A percentile compares a stretch with the other conserved stretches of the same genome.
These are phyloP conservation scores for Magnolia changhungtana DNA, from an alignment of 164 flowering plant species.

Conservation along the genomic window DNA sequence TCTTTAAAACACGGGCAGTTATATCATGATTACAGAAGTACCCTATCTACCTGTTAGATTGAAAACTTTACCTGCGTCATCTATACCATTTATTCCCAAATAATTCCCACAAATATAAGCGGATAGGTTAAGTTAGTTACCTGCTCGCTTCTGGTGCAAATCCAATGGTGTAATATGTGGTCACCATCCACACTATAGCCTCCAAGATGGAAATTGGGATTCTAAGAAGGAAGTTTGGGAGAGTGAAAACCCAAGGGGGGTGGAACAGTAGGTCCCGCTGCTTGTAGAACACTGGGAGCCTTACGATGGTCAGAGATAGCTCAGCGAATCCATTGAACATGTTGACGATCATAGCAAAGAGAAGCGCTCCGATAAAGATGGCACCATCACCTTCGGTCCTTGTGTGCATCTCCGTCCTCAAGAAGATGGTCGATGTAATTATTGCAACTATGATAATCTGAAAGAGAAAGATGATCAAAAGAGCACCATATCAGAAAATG, in stretches of 20 bases:
- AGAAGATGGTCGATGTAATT: constrained; percentile 64
- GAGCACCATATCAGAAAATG: neutral
- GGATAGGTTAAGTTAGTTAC: constrained; percentile 24
- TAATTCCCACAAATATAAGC: neutral
- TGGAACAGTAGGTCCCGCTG: constrained; percentile 84
- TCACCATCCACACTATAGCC: constrained; percentile 57
- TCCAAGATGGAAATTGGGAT: constrained; percentile 76
- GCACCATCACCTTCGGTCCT: constrained; percentile 62
- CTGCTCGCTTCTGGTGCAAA: constrained; percentile 91
- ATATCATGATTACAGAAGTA: no score
- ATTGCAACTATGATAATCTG: constrained; percentile 64
- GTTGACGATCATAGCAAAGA: constrained; percentile 58
- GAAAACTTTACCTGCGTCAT: no score
- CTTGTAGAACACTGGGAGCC: constrained; percentile 97
- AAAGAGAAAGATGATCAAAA: neutral
- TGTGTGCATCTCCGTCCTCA: constrained; percentile 50
- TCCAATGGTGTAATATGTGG: constrained; percentile 79
- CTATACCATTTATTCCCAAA: neutral
- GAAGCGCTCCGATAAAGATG: constrained; percentile 64
- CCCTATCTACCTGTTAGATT: no score
- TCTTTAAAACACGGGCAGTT: no score
- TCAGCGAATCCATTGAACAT: constrained; percentile 95
- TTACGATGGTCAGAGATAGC: constrained; percentile 56
- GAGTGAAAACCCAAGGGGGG: constrained; percentile 83
- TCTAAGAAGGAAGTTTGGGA: constrained; percentile 65